Conservation (phyloP, 305 asterid genomes). For the Fraxinus velutina region DNA sequence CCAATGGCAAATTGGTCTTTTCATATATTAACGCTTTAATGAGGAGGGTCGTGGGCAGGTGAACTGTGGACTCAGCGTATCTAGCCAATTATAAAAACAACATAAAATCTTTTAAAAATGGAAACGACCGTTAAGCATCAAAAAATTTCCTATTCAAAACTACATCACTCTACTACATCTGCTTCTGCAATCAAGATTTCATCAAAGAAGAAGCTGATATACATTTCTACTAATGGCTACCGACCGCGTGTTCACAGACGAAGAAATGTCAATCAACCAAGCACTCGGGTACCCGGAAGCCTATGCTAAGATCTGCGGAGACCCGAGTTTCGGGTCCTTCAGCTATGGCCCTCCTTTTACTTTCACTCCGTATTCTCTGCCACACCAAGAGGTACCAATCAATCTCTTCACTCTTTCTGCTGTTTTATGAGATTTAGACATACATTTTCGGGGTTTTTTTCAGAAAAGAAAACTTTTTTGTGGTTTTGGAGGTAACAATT, state of each 20-base stretch:
- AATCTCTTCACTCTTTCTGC: not conserved
- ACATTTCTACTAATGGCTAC: conserved; percentile 37
- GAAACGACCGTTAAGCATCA: conserved; percentile 56
- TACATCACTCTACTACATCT: conserved; percentile 12
- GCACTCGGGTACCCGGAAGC: conserved; percentile 81
- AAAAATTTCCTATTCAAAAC: conserved; percentile 24
- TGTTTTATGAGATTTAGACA: not conserved
- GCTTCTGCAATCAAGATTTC: not conserved
- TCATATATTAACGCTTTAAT: conserved; percentile 17
- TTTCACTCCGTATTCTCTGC: conserved; percentile 63
- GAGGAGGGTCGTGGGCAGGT: not conserved
- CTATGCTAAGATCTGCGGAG: conserved; percentile 64
- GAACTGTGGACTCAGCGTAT: conserved; percentile 34
- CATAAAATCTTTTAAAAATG: conserved; percentile 19
- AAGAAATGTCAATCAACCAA: conserved; percentile 58
- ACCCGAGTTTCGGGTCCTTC: conserved; percentile 53
- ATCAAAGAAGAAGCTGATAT: not conserved
- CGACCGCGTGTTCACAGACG: conserved; percentile 49
- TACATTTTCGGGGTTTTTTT: not conserved
- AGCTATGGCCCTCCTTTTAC: conserved; percentile 78
- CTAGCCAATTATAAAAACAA: conserved; percentile 37
- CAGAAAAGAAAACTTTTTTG: not conserved
- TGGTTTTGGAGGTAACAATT: not conserved
- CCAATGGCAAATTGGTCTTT: conserved; percentile 37
- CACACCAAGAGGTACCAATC: conserved; percentile 60